Evolutionary conservation across 2,329 filamentous ascomycete genomes (phyloP).

Genomic region (Pseudocercospora crystallina): DNA sequence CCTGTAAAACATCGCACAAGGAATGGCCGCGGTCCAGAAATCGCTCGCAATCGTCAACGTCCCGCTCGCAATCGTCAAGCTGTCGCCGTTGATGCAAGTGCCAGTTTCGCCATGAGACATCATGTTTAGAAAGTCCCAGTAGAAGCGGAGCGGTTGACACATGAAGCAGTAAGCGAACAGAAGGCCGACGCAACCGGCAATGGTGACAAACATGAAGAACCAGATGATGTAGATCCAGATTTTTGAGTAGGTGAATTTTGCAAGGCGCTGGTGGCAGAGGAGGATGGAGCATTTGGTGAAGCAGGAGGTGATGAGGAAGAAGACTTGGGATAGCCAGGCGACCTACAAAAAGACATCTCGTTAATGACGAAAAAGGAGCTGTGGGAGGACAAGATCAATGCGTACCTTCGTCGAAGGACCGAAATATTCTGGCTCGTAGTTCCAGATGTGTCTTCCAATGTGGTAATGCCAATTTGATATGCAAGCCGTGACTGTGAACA

Average conservation of each 20-base stretch:
- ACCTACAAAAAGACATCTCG: constrained; percentile 11
- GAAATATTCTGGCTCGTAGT: constrained; percentile 13
- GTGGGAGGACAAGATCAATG: constrained; percentile 4
- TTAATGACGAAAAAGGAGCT: neutral
- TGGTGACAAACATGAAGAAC: constrained; percentile 21
- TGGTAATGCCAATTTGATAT: constrained; percentile 14
- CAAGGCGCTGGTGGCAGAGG: constrained; percentile 28
- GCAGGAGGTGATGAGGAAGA: constrained; percentile 21
- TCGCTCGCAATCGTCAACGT: constrained; percentile 26
- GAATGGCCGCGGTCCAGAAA: constrained; percentile 25
- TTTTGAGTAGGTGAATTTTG: constrained; percentile 13
- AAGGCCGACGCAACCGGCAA: constrained; percentile 16
- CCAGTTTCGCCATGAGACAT: neutral
- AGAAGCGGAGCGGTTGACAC: constrained; percentile 24
- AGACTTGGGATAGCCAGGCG: constrained; percentile 22
- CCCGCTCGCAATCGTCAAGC: constrained; percentile 13
- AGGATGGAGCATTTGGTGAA: constrained; percentile 29
- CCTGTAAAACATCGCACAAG: constrained; percentile 22
- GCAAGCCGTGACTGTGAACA: constrained; percentile 18
- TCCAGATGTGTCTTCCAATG: constrained; percentile 25
- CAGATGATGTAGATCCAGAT: constrained; percentile 20
- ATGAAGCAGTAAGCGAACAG: constrained; percentile 20
- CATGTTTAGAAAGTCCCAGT: constrained; percentile 20
- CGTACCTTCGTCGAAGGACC: constrained; percentile 4
- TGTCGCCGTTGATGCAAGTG: constrained; percentile 16